Evolutionary conservation across 208 protist genomes (phyloP).

Genomic region (Crithidia sp.): DNA sequence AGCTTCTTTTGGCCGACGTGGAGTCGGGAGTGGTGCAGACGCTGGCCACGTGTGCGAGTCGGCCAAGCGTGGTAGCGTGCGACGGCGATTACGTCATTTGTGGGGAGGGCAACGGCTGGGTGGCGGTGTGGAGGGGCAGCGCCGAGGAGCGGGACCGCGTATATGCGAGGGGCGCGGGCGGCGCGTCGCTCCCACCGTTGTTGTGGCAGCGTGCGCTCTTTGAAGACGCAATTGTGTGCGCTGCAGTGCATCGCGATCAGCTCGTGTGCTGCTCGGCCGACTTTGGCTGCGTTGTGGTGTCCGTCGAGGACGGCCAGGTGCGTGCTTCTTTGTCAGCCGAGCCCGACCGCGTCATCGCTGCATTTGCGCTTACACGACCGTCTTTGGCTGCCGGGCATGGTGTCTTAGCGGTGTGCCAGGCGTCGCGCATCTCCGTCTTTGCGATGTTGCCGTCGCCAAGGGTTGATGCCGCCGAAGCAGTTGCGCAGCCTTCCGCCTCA

Average conservation of each 20-base stretch:
- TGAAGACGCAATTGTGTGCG: constrained; percentile 55
- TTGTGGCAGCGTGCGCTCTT: constrained; percentile 62
- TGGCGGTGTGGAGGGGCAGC: constrained; percentile 67
- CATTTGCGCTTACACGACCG: constrained; percentile 3
- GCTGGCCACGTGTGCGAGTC: constrained; percentile 56
- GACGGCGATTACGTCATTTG: constrained; percentile 79
- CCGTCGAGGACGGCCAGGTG: constrained; percentile 50
- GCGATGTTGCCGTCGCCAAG: background rate
- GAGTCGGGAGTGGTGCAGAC: constrained; percentile 50
- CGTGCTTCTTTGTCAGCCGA: constrained; percentile 34
- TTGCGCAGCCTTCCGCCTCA: background rate
- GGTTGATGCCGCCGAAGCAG: background rate
- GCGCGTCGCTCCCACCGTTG: constrained; percentile 21
- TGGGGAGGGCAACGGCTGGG: constrained; percentile 76
- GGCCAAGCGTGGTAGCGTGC: constrained; percentile 68
- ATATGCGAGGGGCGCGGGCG: background rate
- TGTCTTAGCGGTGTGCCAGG: constrained; percentile 41
- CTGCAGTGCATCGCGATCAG: constrained; percentile 48
- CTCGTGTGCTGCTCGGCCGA: constrained; percentile 73
- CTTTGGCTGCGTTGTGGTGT: constrained; percentile 51
- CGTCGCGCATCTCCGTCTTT: constrained; percentile 46
- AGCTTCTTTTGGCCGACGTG: constrained; percentile 78
- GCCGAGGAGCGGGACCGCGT: constrained; percentile 20
- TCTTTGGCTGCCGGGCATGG: background rate
- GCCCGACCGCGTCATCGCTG: constrained; percentile 12